Evolutionary conservation across 805 yeast species (phyloP), one percentile per base, ranked within the genome.

Genomic region (Clavispora fructus): DNA sequence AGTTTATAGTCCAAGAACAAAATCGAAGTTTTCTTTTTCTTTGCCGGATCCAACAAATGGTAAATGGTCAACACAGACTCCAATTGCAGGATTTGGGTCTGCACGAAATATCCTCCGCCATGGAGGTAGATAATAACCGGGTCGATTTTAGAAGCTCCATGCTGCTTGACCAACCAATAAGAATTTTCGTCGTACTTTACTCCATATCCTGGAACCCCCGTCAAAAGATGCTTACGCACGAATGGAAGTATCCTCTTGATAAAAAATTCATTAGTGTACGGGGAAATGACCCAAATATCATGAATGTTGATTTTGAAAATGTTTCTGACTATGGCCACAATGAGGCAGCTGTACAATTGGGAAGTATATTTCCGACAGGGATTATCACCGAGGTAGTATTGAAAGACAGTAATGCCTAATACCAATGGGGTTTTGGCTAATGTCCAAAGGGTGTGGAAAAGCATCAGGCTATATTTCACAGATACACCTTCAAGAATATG

Each of bases 91-190:
- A 61, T 60, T 42, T 53, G 55, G 10, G 67, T 58, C 38, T 66
- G 66, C 37, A 67, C 49, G 41, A 58, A 64, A 51, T 58, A 70
- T 7, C 73, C 73, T 3, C 76, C 76, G 13, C 76, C 75, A 48
- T 71, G 76, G 8, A 59, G 48, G 40, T 57, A 71, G 16, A 71
- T 48, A 10, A 71, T 44, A 28, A 67, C 55, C 19, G 70, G 69
- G 44, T 63, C 70, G 1, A 44, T 45, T 1, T 57, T 46, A 6
- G 53, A 54, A 37, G 59, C 54, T 35, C 55, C 54, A 11, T 60
- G 60, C 43, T 61, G 62, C 44, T 62, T 63, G 6, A 55, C 65
- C 13, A 70, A 48, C 75, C 75, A 71, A 37, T 55, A 49, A 16
- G 68, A 58, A 43, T 64, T 56, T 10, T 50, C 51, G 47, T 65